Base-by-base conservation (phyloP, 192 early-diverging fungal species). In the Thoreauomyces humboldtii region DNA sequence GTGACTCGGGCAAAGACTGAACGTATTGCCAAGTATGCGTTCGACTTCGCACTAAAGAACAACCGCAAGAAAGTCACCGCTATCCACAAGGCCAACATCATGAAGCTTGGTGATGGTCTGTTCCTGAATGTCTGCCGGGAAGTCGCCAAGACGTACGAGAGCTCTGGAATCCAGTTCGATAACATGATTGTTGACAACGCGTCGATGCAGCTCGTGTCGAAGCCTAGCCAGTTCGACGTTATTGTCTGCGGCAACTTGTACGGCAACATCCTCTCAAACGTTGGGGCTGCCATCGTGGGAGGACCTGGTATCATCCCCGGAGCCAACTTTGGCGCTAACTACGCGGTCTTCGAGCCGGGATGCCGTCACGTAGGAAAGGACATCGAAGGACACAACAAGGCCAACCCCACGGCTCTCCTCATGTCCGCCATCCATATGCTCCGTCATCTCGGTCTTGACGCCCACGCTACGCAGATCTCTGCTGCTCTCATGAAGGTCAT, bases 141-240 rank as follows among this genome's bases (percentile, higher is more conserved):
- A 21, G 87, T 99, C 33, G 87, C 93, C 71, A 89, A 98, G 78
- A 85, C 89, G 77, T 98, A 98, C 79, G 86, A 91, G 64, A 78
- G 80, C 65, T 81, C 79, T 31, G 91, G 91, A 35, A 94, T 99
- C 76, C 76, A 93, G 86, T 91, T 92, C 76, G 86, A 94, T 63
- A 95, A 97, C 81, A 96, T 99, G 96, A 99, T 99, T 80, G 96
- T 99, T 65, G 96, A 99, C 78, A 99, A 99, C 84, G 92, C 94
- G 46, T 91, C 96, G 52, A 99, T 99, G 96, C 96, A 99, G 85
- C 85, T 99, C n/a, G 94, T 96, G 43, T 91, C 92, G 70, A 89
- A 84, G 76, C 96, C 96, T 52, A 87, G 89, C 75, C 96, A 99
- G 80, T 99, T 99, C 60, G 96, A 99, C 74, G 96, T 99, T 43